These are phyloP conservation scores for Neoscytalidium dimidiatum DNA, from an alignment of 2,329 filamentous ascomycete species.

Conservation along the genomic window DNA sequence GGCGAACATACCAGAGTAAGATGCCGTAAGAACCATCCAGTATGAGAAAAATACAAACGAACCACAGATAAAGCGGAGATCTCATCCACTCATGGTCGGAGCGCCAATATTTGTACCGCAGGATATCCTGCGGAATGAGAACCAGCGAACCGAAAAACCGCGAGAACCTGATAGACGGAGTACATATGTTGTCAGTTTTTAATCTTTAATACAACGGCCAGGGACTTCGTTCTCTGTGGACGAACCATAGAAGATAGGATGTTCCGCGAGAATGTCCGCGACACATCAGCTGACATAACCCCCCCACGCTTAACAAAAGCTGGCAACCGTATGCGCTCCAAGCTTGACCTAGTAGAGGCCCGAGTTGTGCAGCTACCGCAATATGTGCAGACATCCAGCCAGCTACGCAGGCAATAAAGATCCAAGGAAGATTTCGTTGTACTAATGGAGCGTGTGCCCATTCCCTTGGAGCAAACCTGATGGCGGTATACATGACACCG, in stretches of 20 bases:
- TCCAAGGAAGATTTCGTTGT: conserved; percentile 28
- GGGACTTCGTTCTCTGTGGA: background rate
- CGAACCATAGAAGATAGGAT: background rate
- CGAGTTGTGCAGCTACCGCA: background rate
- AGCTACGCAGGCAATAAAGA: background rate
- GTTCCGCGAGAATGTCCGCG: background rate
- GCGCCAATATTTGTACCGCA: background rate
- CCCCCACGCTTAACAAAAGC: background rate
- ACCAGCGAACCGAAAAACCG: background rate
- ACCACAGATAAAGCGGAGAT: background rate
- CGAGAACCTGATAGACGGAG: background rate
- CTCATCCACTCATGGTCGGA: background rate
- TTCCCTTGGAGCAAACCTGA: conserved; percentile 48
- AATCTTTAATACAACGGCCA: background rate
- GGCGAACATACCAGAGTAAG: background rate
- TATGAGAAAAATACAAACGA: background rate
- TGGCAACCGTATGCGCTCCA: background rate
- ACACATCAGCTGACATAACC: background rate
- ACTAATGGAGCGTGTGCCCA: conserved; percentile 47
- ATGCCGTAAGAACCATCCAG: background rate
- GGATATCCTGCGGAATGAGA: background rate
- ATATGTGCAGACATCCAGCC: background rate
- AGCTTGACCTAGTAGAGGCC: background rate
- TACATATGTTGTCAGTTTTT: background rate
- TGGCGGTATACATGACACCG: conserved; percentile 48